A percentile compares a stretch with the other conserved stretches of the same genome.
Conservation (phyloP, 306 rosid genomes). For the Prunus salicina region DNA sequence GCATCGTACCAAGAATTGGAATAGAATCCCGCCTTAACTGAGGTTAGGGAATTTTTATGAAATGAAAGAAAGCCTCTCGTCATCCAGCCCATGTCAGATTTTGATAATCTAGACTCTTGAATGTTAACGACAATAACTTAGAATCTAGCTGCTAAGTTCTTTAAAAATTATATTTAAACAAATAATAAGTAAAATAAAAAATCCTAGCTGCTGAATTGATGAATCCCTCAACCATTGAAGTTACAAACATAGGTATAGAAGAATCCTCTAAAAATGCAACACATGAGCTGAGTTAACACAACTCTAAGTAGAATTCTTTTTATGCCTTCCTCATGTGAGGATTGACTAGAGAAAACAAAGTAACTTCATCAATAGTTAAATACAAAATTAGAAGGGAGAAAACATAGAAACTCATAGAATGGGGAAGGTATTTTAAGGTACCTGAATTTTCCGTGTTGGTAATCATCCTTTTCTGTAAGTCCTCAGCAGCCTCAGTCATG, state of each 20-base stretch:
- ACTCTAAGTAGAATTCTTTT: neutral
- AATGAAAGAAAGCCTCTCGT: neutral
- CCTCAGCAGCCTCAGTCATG: conserved; percentile 67
- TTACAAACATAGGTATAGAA: neutral
- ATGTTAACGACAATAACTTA: neutral
- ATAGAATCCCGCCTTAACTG: neutral
- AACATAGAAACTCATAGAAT: neutral
- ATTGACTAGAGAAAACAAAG: neutral
- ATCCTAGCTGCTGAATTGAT: neutral
- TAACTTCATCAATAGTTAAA: neutral
- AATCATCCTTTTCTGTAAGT: conserved; percentile 50
- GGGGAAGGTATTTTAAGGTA: conserved; percentile 23
- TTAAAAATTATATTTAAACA: neutral
- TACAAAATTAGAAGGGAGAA: neutral
- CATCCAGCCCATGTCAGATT: neutral
- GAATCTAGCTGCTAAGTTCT: neutral
- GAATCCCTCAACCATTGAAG: neutral
- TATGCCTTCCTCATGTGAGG: neutral
- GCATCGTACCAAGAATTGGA: neutral
- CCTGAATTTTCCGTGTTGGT: conserved; percentile 38
- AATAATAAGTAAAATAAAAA: neutral
- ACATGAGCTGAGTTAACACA: neutral
- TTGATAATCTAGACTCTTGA: neutral
- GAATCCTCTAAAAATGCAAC: neutral
- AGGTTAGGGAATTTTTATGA: neutral